phyloP scores from a whole-genome alignment of 139 green algal genomes.

The Chlamydomonas incerta region DNA sequence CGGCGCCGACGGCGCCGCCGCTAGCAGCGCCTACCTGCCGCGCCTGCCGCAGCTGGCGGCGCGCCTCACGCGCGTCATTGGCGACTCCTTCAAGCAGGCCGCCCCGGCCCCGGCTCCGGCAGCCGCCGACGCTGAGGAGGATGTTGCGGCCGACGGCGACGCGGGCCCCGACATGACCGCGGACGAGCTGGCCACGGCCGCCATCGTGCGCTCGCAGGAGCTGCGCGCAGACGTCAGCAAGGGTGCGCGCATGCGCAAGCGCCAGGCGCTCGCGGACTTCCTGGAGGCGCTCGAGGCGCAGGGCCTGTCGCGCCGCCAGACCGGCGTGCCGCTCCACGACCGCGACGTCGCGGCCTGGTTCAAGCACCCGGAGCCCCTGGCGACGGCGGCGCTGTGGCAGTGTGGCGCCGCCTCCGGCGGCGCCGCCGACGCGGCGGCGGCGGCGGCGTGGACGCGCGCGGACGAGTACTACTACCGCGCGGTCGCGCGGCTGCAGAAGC shows the following conservation, averaged over 20 bases:
- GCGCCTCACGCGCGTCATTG: slow-evolving; percentile 15
- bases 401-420: too few species aligned
- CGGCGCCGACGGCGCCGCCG: background rate
- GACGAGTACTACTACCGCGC: slow-evolving; percentile 87
- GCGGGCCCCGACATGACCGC: slow-evolving; percentile 24
- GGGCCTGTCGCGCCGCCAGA: slow-evolving; percentile 72
- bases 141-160: background rate
- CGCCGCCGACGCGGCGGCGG: background rate
- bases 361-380: slow-evolving; percentile 48
- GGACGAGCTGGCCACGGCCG: slow-evolving; percentile 69
- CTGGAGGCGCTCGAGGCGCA: slow-evolving; percentile 73
- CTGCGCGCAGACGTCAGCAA: slow-evolving; percentile 75
- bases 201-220: slow-evolving; percentile 61
- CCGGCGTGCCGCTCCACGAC: slow-evolving; percentile 69
- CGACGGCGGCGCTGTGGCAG: slow-evolving; percentile 18
- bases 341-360: slow-evolving; percentile 67
- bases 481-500: slow-evolving; percentile 87
- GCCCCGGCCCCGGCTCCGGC: too few species aligned
- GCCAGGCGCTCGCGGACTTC: slow-evolving; percentile 92
- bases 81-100: background rate
- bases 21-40: slow-evolving; percentile 13
- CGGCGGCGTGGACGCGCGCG: slow-evolving; percentile 67
- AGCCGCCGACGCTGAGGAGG: background rate
- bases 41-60: slow-evolving; percentile 56
- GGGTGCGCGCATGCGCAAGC: slow-evolving; percentile 85